phyloP scores from a whole-genome alignment of 163 green algal species.

The Coccomyxa subellipsoidea region DNA sequence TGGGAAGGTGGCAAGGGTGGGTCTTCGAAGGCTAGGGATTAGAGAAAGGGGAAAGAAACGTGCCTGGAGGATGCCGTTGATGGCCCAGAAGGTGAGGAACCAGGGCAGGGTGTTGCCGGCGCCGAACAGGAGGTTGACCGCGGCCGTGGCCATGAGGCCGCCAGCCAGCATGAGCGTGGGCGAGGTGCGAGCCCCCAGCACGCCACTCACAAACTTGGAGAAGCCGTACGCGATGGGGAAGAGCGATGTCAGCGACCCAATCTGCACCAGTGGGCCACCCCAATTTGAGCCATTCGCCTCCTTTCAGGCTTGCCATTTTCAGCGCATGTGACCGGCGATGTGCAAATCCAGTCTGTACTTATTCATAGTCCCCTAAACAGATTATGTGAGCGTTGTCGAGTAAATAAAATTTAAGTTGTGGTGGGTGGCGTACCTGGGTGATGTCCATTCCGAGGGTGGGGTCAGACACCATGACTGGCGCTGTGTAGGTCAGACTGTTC shows the following conservation, averaged over 20 bases:
- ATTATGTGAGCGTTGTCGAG: no score
- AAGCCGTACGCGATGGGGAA: slow-evolving; percentile 93
- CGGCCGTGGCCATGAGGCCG: slow-evolving; percentile 83
- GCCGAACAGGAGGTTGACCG: slow-evolving; percentile 89
- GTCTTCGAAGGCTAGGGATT: background rate
- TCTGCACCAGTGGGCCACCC: slow-evolving; percentile 37
- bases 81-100: slow-evolving; percentile 89
- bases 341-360: no score
- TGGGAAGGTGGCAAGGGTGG: no score
- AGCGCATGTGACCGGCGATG: no score
- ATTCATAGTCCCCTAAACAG: no score
- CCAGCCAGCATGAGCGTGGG: slow-evolving; percentile 25
- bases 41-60: background rate
- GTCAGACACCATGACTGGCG: slow-evolving; percentile 92
- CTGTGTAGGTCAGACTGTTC: slow-evolving; percentile 91
- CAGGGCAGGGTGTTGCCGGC: slow-evolving; percentile 77
- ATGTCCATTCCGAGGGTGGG: slow-evolving; percentile 83
- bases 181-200: slow-evolving; percentile 84
- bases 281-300: background rate
- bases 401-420: background rate
- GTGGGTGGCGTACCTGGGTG: slow-evolving; percentile 39
- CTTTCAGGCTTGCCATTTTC: background rate
- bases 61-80: slow-evolving; percentile 91
- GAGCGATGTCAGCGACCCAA: slow-evolving; percentile 89
- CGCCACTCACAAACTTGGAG: slow-evolving; percentile 89